Evolutionary conservation across 1,284 basidiomycete genomes (phyloP).

Genomic region (Tausonia pullulans): DNA sequence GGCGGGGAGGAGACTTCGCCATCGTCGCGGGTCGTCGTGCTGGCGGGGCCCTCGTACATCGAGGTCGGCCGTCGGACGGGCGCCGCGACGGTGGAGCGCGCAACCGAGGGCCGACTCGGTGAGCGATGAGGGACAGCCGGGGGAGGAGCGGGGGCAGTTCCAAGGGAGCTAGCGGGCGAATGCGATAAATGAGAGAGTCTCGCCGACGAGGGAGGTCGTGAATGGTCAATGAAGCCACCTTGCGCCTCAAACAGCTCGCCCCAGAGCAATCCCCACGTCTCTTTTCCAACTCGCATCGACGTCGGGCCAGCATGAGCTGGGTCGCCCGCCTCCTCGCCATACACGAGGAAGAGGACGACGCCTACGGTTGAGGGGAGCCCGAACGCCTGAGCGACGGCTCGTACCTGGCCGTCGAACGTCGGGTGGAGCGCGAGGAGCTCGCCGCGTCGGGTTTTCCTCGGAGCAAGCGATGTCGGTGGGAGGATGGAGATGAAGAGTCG

Average conservation of each 20-base stretch:
- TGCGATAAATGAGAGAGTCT: too few relatives aligned
- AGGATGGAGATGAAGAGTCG: conserved; percentile 3
- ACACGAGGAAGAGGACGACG: conserved; percentile 9
- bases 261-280: conserved; percentile 7
- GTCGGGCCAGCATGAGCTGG: background rate
- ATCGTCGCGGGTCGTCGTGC: too few relatives aligned
- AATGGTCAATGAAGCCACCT: background rate
- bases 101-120: too few relatives aligned
- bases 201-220: background rate
- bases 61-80: too few relatives aligned
- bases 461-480: conserved; percentile 1
- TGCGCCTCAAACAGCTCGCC: background rate
- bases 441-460: background rate
- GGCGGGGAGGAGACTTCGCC: too few relatives aligned
- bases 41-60: too few relatives aligned
- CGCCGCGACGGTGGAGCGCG: too few relatives aligned
- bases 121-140: too few relatives aligned
- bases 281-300: background rate
- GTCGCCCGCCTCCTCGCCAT: background rate
- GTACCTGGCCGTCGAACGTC: conserved; percentile 2
- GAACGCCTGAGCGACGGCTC: conserved; percentile 8
- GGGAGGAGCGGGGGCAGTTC: too few relatives aligned
- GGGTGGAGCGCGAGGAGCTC: conserved; percentile 9
- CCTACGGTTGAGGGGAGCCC: conserved; percentile 7
- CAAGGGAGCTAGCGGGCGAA: too few relatives aligned